These are phyloP conservation scores for Licmophora abbreviata DNA, from an alignment of 108 stramenopile species.

Conservation along the genomic window DNA sequence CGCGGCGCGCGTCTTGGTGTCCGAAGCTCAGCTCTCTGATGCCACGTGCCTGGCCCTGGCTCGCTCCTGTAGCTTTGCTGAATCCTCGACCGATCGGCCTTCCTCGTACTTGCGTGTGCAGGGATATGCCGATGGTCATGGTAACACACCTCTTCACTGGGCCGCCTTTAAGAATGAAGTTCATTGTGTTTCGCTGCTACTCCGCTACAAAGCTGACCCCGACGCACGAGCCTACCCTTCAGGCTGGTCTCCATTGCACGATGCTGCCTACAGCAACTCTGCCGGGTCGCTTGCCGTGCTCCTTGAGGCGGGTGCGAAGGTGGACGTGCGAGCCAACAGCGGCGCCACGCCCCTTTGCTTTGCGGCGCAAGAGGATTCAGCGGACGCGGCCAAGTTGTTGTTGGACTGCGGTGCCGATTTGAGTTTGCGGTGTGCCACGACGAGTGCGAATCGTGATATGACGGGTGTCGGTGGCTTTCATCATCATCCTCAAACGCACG, in stretches of 20 bases:
- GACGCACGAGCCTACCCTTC: conserved; percentile 74
- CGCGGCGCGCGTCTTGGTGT: background rate
- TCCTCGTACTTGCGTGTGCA: conserved; percentile 6
- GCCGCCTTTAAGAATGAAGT: conserved; percentile 80
- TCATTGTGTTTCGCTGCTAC: conserved; percentile 52
- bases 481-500: conserved; percentile 38
- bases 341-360: conserved; percentile 86
- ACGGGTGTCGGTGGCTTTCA: conserved; percentile 28
- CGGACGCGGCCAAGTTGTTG: conserved; percentile 43
- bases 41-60: background rate
- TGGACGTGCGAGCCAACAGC: conserved; percentile 66
- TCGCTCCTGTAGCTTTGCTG: background rate
- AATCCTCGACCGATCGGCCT: background rate
- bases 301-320: conserved; percentile 59
- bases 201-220: conserved; percentile 54
- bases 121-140: conserved; percentile 68
- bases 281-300: conserved; percentile 54
- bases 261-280: conserved; percentile 81
- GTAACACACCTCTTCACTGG: conserved; percentile 85
- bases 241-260: conserved; percentile 86
- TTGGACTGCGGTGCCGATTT: conserved; percentile 69
- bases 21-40: background rate
- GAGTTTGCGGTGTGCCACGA: conserved; percentile 42
- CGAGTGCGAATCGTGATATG: conserved; percentile 7
- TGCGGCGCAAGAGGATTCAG: conserved; percentile 78